phyloP scores from a whole-genome alignment of 768 basidiomycete genomes.

The Lactarius vividus region DNA sequence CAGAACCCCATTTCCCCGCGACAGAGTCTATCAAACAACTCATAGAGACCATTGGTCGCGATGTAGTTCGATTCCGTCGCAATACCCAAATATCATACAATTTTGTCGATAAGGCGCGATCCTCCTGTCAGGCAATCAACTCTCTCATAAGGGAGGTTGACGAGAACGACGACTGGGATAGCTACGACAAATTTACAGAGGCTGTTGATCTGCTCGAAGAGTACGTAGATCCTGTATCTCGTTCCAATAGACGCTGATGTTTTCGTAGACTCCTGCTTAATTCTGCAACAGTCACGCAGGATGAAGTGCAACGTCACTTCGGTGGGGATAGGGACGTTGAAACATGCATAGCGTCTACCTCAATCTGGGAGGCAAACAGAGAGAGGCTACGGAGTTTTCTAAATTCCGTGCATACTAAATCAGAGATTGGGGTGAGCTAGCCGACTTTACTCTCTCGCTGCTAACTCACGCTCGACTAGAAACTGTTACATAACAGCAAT shows the following conservation, averaged over 20 bases:
- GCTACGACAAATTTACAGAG: slow-evolving; percentile 24
- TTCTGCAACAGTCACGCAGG: slow-evolving; percentile 12
- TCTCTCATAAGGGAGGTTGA: slow-evolving; percentile 19
- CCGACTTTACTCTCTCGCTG: not conserved
- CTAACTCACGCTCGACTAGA: not conserved
- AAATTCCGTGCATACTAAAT: not conserved
- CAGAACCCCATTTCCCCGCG: slow-evolving; percentile 21
- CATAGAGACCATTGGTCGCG: slow-evolving; percentile 20
- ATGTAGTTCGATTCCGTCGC: slow-evolving; percentile 25
- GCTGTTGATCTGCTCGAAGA: slow-evolving; percentile 22
- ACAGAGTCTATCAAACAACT: slow-evolving; percentile 24
- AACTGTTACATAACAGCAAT: not conserved
- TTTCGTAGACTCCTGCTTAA: slow-evolving; percentile 11
- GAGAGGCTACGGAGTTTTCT: not conserved
- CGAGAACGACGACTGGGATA: slow-evolving; percentile 24
- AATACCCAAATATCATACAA: slow-evolving; percentile 26
- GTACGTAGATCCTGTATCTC: not conserved
- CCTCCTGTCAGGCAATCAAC: slow-evolving; percentile 20
- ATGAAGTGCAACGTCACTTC: slow-evolving; percentile 17
- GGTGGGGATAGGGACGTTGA: slow-evolving; percentile 18
- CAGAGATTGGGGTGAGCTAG: slow-evolving; percentile 14
- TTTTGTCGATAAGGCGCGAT: slow-evolving; percentile 20
- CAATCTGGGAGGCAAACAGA: slow-evolving; percentile 18
- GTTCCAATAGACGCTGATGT: not conserved
- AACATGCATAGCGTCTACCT: slow-evolving; percentile 11